Evolutionary conservation across 116 monocot genomes (phyloP).

Genomic region (Papilionanthe hybrid): DNA sequence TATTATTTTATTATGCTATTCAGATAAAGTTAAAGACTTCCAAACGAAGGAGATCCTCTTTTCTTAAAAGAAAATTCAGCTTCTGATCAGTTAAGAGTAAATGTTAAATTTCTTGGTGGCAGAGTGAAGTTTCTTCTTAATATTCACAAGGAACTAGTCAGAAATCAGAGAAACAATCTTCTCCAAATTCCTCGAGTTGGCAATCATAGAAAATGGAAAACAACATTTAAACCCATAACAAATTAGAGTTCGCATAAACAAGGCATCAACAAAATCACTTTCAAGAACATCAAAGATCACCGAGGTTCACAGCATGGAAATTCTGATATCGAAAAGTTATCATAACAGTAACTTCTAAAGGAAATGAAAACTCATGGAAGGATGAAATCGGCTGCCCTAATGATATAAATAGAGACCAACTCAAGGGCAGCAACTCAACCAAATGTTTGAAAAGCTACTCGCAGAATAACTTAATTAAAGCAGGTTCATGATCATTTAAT

Average conservation of each 20-base stretch:
- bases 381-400: neutral
- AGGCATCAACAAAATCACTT: neutral
- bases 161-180: neutral
- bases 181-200: neutral
- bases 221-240: neutral
- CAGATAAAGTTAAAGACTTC: neutral
- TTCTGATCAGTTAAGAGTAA: neutral
- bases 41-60: neutral
- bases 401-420: neutral
- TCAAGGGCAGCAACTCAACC: too few species aligned
- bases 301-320: neutral
- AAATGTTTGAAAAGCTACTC: too few species aligned
- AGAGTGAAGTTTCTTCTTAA: neutral
- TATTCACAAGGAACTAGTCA: neutral
- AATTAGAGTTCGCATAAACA: neutral
- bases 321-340: neutral
- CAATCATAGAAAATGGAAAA: neutral
- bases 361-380: neutral
- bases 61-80: neutral
- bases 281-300: conserved; percentile 4
- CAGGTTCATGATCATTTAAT: too few species aligned
- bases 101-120: neutral
- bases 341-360: neutral
- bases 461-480: too few species aligned
- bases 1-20: neutral